Conservation (phyloP, 495 filamentous ascomycete genomes). For the Alectoria sarmentosa region DNA sequence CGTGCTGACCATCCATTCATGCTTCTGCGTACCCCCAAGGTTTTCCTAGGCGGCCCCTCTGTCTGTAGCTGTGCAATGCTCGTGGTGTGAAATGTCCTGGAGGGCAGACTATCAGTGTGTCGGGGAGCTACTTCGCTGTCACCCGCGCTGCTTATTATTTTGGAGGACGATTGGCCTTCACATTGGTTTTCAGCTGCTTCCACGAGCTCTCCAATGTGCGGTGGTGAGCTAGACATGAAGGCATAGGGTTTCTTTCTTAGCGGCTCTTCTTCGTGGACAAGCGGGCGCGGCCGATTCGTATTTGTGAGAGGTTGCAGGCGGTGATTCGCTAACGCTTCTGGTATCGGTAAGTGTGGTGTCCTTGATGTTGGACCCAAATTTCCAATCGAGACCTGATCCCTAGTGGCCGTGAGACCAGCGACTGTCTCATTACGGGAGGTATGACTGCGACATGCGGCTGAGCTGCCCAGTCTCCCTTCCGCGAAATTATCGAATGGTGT, state of each 20-base stretch:
- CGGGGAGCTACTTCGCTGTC: background rate
- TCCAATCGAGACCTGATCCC: background rate
- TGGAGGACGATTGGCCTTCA: background rate
- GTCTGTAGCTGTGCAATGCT: constrained; percentile 38
- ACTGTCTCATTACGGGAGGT: background rate
- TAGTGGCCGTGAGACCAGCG: background rate
- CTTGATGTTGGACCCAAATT: background rate
- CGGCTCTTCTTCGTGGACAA: constrained; percentile 8
- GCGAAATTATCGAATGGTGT: background rate
- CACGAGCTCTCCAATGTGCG: constrained; percentile 20
- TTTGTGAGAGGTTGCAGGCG: constrained; percentile 22
- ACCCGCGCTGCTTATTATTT: background rate
- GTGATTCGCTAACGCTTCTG: constrained; percentile 24
- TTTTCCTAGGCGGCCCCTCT: constrained; percentile 36
- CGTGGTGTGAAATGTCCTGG: constrained; percentile 47
- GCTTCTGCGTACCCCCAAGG: constrained; percentile 52
- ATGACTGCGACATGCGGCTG: background rate
- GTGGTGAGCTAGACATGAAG: constrained; percentile 43
- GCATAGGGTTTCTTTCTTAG: constrained; percentile 28
- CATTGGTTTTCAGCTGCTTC: constrained; percentile 8
- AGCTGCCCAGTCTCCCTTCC: constrained; percentile 15
- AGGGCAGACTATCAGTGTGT: constrained; percentile 30
- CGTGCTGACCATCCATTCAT: constrained; percentile 50
- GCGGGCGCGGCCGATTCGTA: constrained; percentile 24
- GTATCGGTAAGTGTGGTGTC: constrained; percentile 14